Conservation (phyloP, 1,284 basidiomycete genomes). For the Butyriboletus appendiculatus region DNA sequence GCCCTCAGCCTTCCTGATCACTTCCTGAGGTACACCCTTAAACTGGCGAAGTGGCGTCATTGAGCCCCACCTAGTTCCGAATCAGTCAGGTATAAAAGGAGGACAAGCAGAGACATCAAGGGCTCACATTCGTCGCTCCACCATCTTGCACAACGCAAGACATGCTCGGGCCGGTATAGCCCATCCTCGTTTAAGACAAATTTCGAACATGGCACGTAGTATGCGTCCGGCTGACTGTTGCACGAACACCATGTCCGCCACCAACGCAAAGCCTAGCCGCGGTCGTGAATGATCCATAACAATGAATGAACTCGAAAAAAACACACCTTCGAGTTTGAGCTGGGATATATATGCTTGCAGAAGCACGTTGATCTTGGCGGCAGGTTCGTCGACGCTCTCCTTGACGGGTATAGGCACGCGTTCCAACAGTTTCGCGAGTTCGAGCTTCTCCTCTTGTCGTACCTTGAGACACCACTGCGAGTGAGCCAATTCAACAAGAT, state of each 20-base stretch:
- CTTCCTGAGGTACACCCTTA: slow-evolving; percentile 84
- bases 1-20: slow-evolving; percentile 91
- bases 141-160: slow-evolving; percentile 97
- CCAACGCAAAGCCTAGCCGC: slow-evolving; percentile 80
- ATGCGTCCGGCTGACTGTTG: slow-evolving; percentile 94
- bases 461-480: slow-evolving; percentile 37
- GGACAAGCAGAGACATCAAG: not conserved
- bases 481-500: not conserved
- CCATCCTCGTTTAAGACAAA: slow-evolving; percentile 98
- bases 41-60: slow-evolving; percentile 99
- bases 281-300: not conserved
- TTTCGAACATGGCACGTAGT: slow-evolving; percentile 96
- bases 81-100: not conserved
- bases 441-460: slow-evolving; percentile 82
- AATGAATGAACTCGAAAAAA: slow-evolving; percentile 2
- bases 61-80: slow-evolving; percentile 82
- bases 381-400: slow-evolving; percentile 94
- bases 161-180: slow-evolving; percentile 90
- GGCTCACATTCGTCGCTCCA: slow-evolving; percentile 80
- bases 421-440: slow-evolving; percentile 91
- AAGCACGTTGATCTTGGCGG: slow-evolving; percentile 97
- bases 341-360: slow-evolving; percentile 96
- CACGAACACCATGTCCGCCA: slow-evolving; percentile 98
- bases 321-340: slow-evolving; percentile 83
- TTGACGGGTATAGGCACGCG: slow-evolving; percentile 98